These are phyloP conservation scores for Ogataea degrootiae DNA, from an alignment of 805 yeast species.

Conservation along the genomic window DNA sequence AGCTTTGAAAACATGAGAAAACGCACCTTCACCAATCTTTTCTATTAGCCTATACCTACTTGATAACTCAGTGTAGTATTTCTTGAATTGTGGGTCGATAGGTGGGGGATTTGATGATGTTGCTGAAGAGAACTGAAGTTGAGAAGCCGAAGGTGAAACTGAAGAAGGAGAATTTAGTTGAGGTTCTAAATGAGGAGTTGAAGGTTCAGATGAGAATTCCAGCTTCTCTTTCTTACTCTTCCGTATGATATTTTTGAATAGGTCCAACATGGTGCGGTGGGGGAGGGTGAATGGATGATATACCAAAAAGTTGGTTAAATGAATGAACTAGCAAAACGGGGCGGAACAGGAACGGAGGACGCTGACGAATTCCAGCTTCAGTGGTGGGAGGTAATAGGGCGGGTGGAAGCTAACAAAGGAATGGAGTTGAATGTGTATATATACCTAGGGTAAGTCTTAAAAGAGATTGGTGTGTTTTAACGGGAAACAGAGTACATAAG, in stretches of 20 bases:
- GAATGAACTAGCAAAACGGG: too few relatives aligned
- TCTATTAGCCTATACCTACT: slow-evolving; percentile 23
- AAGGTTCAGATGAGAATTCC: not conserved
- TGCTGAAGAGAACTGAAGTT: not conserved
- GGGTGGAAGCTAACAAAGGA: too few relatives aligned
- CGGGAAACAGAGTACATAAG: too few relatives aligned
- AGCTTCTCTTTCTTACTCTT: slow-evolving; percentile 13
- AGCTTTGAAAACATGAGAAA: slow-evolving; percentile 79
- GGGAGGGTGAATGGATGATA: too few relatives aligned
- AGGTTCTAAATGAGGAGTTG: not conserved
- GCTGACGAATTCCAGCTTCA: too few relatives aligned
- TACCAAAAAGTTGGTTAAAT: too few relatives aligned
- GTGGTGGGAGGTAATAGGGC: too few relatives aligned
- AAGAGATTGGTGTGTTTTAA: too few relatives aligned
- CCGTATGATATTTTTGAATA: slow-evolving; percentile 25
- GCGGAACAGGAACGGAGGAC: too few relatives aligned
- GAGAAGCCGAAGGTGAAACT: not conserved
- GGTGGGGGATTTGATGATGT: not conserved
- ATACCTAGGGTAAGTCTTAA: too few relatives aligned
- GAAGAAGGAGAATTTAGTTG: not conserved
- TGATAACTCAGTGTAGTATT: slow-evolving; percentile 26
- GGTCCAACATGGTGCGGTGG: slow-evolving; percentile 20
- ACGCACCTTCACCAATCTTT: slow-evolving; percentile 80
- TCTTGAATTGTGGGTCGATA: slow-evolving; percentile 8
- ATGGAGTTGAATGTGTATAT: too few relatives aligned